A percentile compares a stretch with the other conserved stretches of the same genome.
Conservation (phyloP, 2,329 filamentous ascomycete species). For the Fusarium bactridioides region DNA sequence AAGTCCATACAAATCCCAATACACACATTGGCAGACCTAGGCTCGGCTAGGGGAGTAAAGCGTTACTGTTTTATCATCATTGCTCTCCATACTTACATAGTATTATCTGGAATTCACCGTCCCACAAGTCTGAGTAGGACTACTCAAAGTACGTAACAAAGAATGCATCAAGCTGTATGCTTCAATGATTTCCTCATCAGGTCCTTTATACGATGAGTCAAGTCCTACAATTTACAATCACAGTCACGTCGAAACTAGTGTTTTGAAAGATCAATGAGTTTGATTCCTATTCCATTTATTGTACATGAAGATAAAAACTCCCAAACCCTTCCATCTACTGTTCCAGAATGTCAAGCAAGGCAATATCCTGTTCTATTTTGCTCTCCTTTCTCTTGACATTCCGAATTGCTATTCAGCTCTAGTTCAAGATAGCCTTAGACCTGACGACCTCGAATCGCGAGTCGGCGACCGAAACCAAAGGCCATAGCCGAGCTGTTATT, state of each 20-base stretch:
- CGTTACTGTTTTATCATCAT: neutral
- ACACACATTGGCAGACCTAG: neutral
- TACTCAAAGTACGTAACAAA: neutral
- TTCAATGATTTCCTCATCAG: neutral
- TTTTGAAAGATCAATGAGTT: constrained; percentile 23
- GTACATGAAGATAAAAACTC: constrained; percentile 30
- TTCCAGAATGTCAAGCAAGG: constrained; percentile 11
- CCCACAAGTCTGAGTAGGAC: neutral
- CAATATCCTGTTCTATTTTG: constrained; percentile 1
- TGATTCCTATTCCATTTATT: constrained; percentile 22
- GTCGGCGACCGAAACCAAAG: constrained; percentile 29
- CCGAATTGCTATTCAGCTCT: neutral
- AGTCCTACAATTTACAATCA: neutral
- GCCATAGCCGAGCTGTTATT: constrained; percentile 40
- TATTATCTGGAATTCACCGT: neutral
- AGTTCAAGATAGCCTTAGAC: constrained; percentile 14
- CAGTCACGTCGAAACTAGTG: constrained; percentile 8
- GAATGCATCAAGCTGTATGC: neutral
- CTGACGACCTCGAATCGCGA: constrained; percentile 20
- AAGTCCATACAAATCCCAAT: neutral
- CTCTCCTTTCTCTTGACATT: constrained; percentile 12
- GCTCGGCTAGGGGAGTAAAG: neutral
- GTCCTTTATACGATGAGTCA: neutral
- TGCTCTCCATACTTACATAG: neutral
- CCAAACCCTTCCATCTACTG: constrained; percentile 6